Evolutionary conservation across 345 rosid genomes (phyloP).

Genomic region (Hibiscus trionum): DNA sequence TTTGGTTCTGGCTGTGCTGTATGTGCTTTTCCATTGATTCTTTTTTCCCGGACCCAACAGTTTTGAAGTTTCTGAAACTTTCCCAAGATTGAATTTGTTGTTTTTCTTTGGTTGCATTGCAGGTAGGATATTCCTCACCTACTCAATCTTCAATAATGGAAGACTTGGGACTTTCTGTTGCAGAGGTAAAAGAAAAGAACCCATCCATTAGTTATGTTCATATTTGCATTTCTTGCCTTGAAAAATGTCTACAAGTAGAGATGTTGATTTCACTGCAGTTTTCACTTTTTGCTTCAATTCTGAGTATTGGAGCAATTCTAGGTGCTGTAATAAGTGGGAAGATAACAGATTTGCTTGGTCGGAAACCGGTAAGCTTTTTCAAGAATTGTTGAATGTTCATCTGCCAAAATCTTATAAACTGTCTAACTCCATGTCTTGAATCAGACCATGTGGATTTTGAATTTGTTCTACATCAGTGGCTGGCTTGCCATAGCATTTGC

Average conservation of each 20-base stretch:
- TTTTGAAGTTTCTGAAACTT: background rate
- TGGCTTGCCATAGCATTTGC: constrained; percentile 38
- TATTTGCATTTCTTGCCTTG: background rate
- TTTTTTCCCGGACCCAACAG: too few species aligned
- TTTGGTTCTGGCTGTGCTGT: constrained; percentile 5
- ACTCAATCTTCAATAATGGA: constrained; percentile 31
- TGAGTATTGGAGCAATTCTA: constrained; percentile 30
- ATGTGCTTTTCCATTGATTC: background rate
- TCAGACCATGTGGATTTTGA: constrained; percentile 39
- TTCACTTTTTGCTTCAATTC: constrained; percentile 14
- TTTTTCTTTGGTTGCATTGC: background rate
- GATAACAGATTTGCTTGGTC: constrained; percentile 29
- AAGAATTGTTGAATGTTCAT: background rate
- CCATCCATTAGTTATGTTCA: too few species aligned
- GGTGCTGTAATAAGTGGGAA: constrained; percentile 34
- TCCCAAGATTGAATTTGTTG: background rate
- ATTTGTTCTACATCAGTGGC: constrained; percentile 26
- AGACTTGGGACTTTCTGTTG: constrained; percentile 36
- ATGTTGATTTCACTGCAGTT: background rate
- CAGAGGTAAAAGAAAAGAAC: constrained; percentile 21
- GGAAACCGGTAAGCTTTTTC: constrained; percentile 21
- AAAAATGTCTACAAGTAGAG: background rate
- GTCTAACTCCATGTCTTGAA: background rate
- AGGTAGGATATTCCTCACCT: constrained; percentile 45
- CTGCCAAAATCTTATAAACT: background rate